Evolutionary conservation across 2,329 filamentous ascomycete species (phyloP).

Genomic region (Talaromyces verruculosus): DNA sequence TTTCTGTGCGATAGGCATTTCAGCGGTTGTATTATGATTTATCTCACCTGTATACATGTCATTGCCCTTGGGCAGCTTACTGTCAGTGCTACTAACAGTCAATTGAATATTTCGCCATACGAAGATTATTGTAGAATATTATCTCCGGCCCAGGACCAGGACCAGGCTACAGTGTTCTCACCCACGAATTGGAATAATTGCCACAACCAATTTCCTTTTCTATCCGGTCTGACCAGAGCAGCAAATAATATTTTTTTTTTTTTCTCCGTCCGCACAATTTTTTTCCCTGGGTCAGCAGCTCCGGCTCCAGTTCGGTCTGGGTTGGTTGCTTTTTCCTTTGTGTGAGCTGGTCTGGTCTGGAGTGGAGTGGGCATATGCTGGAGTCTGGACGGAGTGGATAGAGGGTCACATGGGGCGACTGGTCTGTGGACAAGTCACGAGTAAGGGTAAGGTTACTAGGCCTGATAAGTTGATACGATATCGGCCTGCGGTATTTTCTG

Average conservation of each 20-base stretch:
- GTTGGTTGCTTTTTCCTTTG: not conserved
- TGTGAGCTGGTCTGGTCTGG: not conserved
- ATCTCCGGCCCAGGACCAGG: not conserved
- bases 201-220: not conserved
- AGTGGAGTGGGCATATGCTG: not conserved
- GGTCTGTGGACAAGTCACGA: not conserved
- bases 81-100: not conserved
- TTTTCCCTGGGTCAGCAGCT: not conserved
- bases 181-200: not conserved
- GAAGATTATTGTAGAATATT: not conserved
- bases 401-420: not conserved
- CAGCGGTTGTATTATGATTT: conserved; percentile 13
- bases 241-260: not conserved
- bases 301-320: not conserved
- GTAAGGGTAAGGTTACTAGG: too few relatives aligned
- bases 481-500: not conserved
- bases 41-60: conserved; percentile 1
- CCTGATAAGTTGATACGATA: not conserved
- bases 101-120: not conserved
- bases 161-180: not conserved
- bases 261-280: not conserved
- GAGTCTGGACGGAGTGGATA: too few relatives aligned
- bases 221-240: not conserved
- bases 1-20: conserved; percentile 16
- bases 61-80: not conserved